A percentile compares a stretch with the other conserved stretches of the same genome.
Conservation (phyloP, 2,329 filamentous ascomycete species). For the Aspergillus sp. region DNA sequence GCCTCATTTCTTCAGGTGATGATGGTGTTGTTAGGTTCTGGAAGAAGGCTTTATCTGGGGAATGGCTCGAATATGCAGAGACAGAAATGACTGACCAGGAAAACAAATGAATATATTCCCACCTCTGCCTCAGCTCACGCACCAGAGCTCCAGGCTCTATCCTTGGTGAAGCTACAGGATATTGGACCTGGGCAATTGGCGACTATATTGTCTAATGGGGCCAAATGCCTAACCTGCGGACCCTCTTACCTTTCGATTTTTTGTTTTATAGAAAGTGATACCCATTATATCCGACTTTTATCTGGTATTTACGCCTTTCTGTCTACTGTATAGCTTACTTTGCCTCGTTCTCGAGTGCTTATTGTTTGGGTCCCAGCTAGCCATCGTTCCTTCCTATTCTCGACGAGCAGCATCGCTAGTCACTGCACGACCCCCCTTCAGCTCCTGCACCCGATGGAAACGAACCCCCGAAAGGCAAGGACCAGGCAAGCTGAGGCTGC, state of each 20-base stretch:
- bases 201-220: background rate
- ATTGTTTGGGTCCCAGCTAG: background rate
- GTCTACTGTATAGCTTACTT: background rate
- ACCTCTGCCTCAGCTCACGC: slow-evolving; percentile 1
- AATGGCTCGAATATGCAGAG: slow-evolving; percentile 47
- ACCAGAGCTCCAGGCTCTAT: background rate
- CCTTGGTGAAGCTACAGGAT: background rate
- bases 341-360: background rate
- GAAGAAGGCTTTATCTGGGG: slow-evolving; percentile 44
- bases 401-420: background rate
- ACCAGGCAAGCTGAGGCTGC: background rate
- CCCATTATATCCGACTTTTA: slow-evolving; percentile 15
- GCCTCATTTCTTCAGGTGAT: slow-evolving; percentile 45
- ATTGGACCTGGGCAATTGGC: background rate
- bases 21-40: slow-evolving; percentile 45
- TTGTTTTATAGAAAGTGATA: slow-evolving; percentile 23
- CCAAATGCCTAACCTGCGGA: background rate
- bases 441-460: background rate
- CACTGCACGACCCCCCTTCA: background rate
- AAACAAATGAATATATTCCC: slow-evolving; percentile 16
- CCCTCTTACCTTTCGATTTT: slow-evolving; percentile 4
- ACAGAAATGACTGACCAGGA: slow-evolving; percentile 36
- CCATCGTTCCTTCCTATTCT: slow-evolving; percentile 1
- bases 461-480: background rate
- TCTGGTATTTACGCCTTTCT: background rate